Percentiles rank a stretch among this genome's conserved stretches.
Evolutionary conservation across 345 rosid genomes (phyloP).

Genomic region (Pistacia atlantica): DNA sequence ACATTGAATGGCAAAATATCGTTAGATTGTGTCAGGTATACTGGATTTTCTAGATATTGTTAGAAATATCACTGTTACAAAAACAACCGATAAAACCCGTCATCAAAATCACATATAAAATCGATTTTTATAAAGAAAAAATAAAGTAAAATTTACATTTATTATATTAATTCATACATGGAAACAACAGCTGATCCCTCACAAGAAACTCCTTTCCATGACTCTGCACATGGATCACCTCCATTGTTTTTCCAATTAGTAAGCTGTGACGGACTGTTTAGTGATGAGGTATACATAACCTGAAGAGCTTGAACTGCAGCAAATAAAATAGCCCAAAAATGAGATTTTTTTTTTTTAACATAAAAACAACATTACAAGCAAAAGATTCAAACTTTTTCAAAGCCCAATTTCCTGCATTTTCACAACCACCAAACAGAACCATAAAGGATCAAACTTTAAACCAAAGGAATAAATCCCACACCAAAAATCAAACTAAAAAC

Average conservation of each 20-base stretch:
- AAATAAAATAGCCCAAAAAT: slow-evolving; percentile 12
- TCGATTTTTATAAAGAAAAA: neutral
- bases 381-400: neutral
- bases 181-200: slow-evolving; percentile 88
- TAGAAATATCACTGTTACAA: slow-evolving; percentile 69
- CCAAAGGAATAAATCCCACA: slow-evolving; percentile 8
- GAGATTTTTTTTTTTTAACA: neutral
- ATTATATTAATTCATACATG: slow-evolving; percentile 45
- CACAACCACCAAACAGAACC: slow-evolving; percentile 29
- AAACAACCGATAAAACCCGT: slow-evolving; percentile 15
- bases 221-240: slow-evolving; percentile 95
- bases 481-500: neutral
- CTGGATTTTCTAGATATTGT: no score
- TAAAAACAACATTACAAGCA: neutral
- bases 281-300: slow-evolving; percentile 62
- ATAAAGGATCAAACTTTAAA: slow-evolving; percentile 29
- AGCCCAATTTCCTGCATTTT: slow-evolving; percentile 26
- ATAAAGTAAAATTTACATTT: neutral
- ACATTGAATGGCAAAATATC: no score
- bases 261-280: slow-evolving; percentile 77
- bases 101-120: slow-evolving; percentile 11
- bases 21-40: no score
- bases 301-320: slow-evolving; percentile 85
- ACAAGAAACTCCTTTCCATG: slow-evolving; percentile 94
- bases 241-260: slow-evolving; percentile 82